Conservation (phyloP, 179 eudicot species). For the Kewa caespitosa region DNA sequence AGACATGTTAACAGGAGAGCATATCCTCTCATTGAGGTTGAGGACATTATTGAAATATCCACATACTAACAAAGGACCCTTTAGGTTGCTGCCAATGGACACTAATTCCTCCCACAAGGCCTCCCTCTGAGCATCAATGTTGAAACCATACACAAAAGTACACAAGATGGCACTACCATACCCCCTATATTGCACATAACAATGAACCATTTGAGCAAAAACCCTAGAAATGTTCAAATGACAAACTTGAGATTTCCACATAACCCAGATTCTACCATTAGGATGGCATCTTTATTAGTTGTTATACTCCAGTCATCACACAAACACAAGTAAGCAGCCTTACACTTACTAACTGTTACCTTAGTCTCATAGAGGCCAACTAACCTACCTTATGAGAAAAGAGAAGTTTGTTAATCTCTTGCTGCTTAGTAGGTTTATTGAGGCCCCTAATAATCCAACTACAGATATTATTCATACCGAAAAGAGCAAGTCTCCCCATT, state of each 20-base stretch:
- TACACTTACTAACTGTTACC: neutral
- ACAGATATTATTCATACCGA: too few species aligned
- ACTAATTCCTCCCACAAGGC: neutral
- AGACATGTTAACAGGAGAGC: too few species aligned
- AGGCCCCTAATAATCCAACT: too few species aligned
- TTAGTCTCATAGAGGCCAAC: neutral
- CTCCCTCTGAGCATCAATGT: neutral
- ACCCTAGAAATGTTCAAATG: neutral
- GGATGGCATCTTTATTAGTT: neutral
- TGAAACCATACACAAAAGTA: too few species aligned
- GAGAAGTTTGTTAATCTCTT: too few species aligned
- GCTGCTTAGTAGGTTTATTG: too few species aligned
- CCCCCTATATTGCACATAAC: neutral
- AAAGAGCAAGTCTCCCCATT: too few species aligned
- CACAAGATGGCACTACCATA: too few species aligned
- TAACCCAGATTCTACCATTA: neutral
- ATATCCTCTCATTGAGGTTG: too few species aligned
- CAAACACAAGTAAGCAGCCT: neutral
- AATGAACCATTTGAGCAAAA: neutral
- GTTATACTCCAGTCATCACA: neutral
- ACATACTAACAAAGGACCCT: too few species aligned
- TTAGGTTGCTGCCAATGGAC: too few species aligned
- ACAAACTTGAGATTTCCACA: neutral
- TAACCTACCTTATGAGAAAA: neutral
- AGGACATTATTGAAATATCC: too few species aligned